Evolutionary conservation across 352 stramenopile species (phyloP).

Genomic region (Phytophthora aleatoria): DNA sequence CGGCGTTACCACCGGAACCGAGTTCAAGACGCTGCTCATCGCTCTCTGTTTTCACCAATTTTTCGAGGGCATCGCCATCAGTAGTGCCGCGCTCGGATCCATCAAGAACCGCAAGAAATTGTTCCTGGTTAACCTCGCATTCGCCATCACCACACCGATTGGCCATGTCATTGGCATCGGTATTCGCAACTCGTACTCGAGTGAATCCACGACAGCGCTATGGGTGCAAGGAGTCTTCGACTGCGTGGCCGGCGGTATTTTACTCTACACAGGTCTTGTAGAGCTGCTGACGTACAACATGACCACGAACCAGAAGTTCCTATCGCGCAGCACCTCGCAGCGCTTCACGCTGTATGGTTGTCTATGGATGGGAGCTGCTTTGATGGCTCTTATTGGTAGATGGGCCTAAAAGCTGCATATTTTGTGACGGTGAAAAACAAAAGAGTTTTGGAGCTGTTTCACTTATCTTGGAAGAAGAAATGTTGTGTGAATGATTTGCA

Average conservation of each 20-base stretch:
- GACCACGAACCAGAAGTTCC: conserved; percentile 64
- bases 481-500: too few species aligned
- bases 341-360: conserved; percentile 45
- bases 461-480: too few species aligned
- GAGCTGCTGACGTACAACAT: conserved; percentile 76
- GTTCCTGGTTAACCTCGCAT: conserved; percentile 50
- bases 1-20: conserved; percentile 44
- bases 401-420: conserved; percentile 40
- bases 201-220: conserved; percentile 41
- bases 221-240: conserved; percentile 70
- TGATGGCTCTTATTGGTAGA: conserved; percentile 72
- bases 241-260: conserved; percentile 67
- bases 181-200: conserved; percentile 60
- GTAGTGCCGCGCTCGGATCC: conserved; percentile 44
- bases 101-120: conserved; percentile 42
- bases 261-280: conserved; percentile 73
- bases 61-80: conserved; percentile 70
- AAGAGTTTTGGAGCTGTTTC: too few species aligned
- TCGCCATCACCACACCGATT: conserved; percentile 61
- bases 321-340: conserved; percentile 27
- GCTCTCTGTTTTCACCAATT: conserved; percentile 77
- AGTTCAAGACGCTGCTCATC: conserved; percentile 65
- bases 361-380: conserved; percentile 49
- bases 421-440: too few species aligned
- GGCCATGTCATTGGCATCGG: conserved; percentile 63